Evolutionary conservation across 2,329 filamentous ascomycete genomes (phyloP).

Genomic region (Aspergillus sp.): DNA sequence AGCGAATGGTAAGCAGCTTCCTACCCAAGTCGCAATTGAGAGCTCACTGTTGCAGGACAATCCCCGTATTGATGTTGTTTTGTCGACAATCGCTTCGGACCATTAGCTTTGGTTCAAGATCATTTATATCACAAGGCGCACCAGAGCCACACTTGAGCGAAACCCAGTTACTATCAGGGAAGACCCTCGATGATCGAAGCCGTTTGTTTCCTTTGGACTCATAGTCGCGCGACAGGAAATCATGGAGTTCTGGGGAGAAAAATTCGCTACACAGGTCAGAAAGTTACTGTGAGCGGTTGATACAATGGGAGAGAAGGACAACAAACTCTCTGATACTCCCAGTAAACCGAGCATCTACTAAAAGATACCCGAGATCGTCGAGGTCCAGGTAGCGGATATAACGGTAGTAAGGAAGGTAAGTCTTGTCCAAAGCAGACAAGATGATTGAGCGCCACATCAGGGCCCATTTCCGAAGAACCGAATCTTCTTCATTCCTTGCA

Average conservation of each 20-base stretch:
- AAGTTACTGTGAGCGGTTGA: too few relatives aligned
- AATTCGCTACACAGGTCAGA: background rate
- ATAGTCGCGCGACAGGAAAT: background rate
- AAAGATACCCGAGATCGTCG: constrained; percentile 49
- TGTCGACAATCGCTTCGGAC: constrained; percentile 35
- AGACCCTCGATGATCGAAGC: background rate
- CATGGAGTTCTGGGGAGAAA: background rate
- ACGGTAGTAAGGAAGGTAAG: constrained; percentile 59
- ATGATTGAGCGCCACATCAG: constrained; percentile 61
- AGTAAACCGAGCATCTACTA: constrained; percentile 51
- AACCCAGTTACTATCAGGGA: background rate
- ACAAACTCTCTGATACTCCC: constrained; percentile 46
- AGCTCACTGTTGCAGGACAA: constrained; percentile 45
- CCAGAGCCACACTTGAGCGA: background rate
- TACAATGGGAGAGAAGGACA: background rate
- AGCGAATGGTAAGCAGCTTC: background rate
- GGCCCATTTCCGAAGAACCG: constrained; percentile 49
- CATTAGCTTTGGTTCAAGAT: too few relatives aligned
- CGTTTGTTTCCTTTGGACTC: background rate
- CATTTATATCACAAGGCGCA: too few relatives aligned
- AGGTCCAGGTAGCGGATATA: constrained; percentile 58
- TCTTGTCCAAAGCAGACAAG: constrained; percentile 52
- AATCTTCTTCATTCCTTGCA: constrained; percentile 34
- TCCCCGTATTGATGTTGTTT: constrained; percentile 47
- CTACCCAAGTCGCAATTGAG: background rate